Conservation (phyloP, 148 eudicot species). For the Chenopodium quinoa region DNA sequence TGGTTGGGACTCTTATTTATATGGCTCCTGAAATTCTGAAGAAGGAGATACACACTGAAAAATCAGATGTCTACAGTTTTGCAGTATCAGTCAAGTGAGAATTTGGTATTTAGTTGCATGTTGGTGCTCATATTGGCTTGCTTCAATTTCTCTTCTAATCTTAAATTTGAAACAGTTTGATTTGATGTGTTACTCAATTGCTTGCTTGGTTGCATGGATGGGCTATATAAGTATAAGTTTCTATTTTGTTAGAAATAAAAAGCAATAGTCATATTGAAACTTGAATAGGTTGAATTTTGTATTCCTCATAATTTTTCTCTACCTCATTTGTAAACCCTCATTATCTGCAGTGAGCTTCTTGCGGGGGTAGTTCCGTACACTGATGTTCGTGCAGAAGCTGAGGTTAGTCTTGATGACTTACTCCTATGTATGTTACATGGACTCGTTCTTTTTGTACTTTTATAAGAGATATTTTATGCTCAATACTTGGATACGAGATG, state of each 20-base stretch:
- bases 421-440: constrained; percentile 7
- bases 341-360: constrained; percentile 80
- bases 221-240: neutral
- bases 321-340: neutral
- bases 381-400: constrained; percentile 91
- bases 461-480: neutral
- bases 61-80: constrained; percentile 93
- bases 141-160: neutral
- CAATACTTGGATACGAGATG: neutral
- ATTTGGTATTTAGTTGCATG: constrained; percentile 10
- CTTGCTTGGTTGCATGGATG: constrained; percentile 16
- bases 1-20: constrained; percentile 96
- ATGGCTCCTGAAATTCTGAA: constrained; percentile 98
- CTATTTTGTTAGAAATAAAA: neutral
- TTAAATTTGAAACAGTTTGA: neutral
- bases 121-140: neutral
- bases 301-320: neutral
- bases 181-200: neutral
- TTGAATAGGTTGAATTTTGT: neutral
- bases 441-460: neutral
- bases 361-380: constrained; percentile 98
- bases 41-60: constrained; percentile 80
- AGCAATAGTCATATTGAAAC: constrained; percentile 5
- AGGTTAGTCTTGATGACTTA: constrained; percentile 49
- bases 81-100: constrained; percentile 87